Evolutionary conservation across 208 protist genomes (phyloP), one percentile per base, ranked within the genome.

Genomic region (Leishmania turanica): DNA sequence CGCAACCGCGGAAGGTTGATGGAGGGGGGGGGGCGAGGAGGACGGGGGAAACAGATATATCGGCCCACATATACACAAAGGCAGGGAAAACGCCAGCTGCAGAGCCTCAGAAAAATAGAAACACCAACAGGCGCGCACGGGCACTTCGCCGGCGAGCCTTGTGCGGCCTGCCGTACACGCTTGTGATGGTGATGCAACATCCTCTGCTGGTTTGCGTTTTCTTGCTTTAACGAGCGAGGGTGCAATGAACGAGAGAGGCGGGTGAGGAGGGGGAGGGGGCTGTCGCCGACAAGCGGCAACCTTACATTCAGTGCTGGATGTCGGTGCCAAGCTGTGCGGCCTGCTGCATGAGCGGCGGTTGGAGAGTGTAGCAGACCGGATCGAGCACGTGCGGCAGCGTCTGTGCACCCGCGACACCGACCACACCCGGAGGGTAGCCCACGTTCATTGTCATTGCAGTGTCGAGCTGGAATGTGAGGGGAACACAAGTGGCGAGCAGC

Each of bases 391-490:
- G 89, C 15, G 89, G 84, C 45, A 87, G 49, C 51, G 51, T 77
- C 17, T 17, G 42, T 8, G 40, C 62, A 54, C 77, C 77, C 45
- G 54, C 72, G 54, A 3, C 58, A n/a, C 37, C n/a, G 73, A 21
- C 49, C 11, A 47, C 8, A 21, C 34, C 21, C 68, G 71, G 45
- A 27, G 75, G 74, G 11, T 64, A 31, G 6, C 77, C 84, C 19
- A 84, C 85, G n/a, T 87, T 78, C 85, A 93, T 84, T 17, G 95
- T 97, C 95, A 97, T 97, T 76, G 86, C 84, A 7, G 95, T 97
- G 78, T 97, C 95, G 9, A 97, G 53, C 80, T 97, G 95, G 76
- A 93, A 96, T 60, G 90, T 94, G 49, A 97, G 78, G 19, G 95
- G 95, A 3, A 96, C 68, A 82, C 91, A 96, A 0, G 65, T 54